phyloP scores from a whole-genome alignment of 129 eudicot genomes.

The Logfia minima region DNA sequence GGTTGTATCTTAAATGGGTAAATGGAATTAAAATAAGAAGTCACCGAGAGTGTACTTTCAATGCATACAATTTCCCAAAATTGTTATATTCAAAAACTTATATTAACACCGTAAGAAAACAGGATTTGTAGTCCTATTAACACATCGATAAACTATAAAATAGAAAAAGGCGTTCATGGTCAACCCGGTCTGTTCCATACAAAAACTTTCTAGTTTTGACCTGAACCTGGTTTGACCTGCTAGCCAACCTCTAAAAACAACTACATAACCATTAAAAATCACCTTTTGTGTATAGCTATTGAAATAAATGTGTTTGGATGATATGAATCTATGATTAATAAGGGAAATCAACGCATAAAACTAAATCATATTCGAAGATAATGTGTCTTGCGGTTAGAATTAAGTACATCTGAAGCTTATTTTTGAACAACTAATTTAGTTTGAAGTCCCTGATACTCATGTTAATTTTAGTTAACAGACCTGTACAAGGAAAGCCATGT shows the following conservation, averaged over 20 bases:
- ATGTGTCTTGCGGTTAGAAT: constrained; percentile 1
- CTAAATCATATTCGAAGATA: neutral
- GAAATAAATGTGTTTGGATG: neutral
- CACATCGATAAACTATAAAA: neutral
- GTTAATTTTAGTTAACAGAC: constrained; percentile 32
- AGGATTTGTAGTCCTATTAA: neutral
- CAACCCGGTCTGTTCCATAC: neutral
- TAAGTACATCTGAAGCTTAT: neutral
- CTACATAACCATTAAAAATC: neutral
- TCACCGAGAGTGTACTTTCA: neutral
- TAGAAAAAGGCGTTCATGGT: neutral
- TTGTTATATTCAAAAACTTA: neutral
- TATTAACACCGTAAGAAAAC: neutral
- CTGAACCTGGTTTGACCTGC: neutral
- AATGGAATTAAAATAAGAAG: neutral
- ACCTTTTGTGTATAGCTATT: neutral
- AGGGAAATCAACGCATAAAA: neutral
- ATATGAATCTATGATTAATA: neutral
- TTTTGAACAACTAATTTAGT: neutral
- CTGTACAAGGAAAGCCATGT: constrained; percentile 99
- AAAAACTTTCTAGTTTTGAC: neutral
- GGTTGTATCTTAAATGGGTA: neutral
- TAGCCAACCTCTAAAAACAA: neutral
- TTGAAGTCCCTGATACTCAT: neutral
- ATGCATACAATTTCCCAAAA: neutral